These are phyloP conservation scores for Dimocarpus longan DNA, from an alignment of 345 rosid species.

Conservation along the genomic window DNA sequence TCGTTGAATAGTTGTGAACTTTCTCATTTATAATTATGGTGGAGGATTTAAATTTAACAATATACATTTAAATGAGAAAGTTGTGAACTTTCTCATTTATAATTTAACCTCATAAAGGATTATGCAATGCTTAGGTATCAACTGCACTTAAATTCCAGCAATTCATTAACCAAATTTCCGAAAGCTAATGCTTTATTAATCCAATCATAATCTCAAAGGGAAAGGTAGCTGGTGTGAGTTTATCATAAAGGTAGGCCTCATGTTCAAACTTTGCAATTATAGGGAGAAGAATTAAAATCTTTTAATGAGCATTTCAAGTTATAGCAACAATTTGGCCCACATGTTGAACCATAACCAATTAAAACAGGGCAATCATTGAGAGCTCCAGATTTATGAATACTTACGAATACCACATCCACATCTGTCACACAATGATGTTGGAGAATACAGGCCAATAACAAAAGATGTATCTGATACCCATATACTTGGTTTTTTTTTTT, in stretches of 20 bases:
- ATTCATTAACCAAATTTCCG: too few species aligned
- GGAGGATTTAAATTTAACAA: too few species aligned
- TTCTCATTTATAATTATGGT: too few species aligned
- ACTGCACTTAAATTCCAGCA: neutral
- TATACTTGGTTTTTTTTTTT: too few species aligned
- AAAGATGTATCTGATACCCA: too few species aligned
- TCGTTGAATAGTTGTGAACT: too few species aligned
- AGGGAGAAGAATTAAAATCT: neutral
- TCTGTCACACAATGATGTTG: too few species aligned
- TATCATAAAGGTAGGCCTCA: neutral
- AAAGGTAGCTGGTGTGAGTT: neutral
- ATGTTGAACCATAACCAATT: neutral
- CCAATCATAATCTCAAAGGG: neutral
- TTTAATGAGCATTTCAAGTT: slow-evolving; percentile 16
- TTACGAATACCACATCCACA: too few species aligned
- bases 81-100: too few species aligned
- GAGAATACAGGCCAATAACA: too few species aligned
- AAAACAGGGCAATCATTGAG: neutral
- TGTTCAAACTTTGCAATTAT: neutral
- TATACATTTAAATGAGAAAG: too few species aligned
- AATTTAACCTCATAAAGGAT: neutral
- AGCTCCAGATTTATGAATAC: neutral
- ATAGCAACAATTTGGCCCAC: neutral
- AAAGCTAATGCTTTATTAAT: neutral
- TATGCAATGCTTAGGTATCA: neutral